These are phyloP conservation scores for Ilex asprella DNA, from an alignment of 257 asterid species.

Conservation along the genomic window DNA sequence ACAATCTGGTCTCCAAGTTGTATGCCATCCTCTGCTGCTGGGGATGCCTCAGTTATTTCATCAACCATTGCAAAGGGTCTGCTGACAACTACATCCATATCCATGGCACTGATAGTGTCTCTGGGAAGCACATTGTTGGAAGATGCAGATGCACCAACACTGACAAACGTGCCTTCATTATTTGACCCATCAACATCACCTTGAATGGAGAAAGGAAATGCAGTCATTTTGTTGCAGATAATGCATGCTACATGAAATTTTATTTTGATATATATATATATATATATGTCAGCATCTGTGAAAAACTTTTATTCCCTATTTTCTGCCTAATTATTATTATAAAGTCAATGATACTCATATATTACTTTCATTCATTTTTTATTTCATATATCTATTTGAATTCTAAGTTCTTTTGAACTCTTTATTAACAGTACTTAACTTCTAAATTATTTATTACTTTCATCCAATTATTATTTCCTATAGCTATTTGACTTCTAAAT, in stretches of 20 bases:
- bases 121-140: constrained; percentile 18
- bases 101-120: constrained; percentile 41
- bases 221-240: constrained; percentile 1
- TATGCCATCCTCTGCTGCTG: constrained; percentile 93
- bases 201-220: constrained; percentile 7
- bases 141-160: constrained; percentile 27
- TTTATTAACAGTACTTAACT: no score
- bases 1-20: constrained; percentile 94
- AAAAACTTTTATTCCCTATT: no score
- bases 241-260: constrained; percentile 1
- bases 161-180: constrained; percentile 21
- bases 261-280: no score
- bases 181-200: constrained; percentile 26
- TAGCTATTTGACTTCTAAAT: no score
- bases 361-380: no score
- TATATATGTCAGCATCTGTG: no score
- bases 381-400: no score
- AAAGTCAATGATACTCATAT: no score
- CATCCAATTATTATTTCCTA: no score
- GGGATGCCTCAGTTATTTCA: constrained; percentile 82
- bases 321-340: no score
- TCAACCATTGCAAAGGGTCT: constrained; percentile 85
- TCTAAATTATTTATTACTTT: no score
- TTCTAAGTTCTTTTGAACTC: no score
- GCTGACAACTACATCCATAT: constrained; percentile 44